Evolutionary conservation across 129 eudicot genomes (phyloP), one percentile per base, ranked within the genome.

Genomic region (Centaurea solstitialis): DNA sequence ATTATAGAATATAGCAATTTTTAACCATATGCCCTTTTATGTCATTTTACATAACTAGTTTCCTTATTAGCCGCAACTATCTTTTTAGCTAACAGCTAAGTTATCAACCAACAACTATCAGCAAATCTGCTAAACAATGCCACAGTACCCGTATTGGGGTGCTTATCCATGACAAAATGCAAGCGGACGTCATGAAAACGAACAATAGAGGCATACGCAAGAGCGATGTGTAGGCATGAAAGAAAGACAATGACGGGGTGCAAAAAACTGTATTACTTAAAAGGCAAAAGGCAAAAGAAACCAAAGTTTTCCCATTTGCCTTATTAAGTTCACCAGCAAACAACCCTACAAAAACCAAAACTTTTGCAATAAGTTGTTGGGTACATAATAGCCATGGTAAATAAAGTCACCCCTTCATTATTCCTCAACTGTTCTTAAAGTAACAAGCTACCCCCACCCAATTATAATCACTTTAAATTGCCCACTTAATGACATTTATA

Each of bases 401-500:
- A 83, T 18, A 83, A 83, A 83, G 86, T 76, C 86, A 77, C 23
- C 82, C 41, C 82, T 71, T 83, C 79, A 83, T 83, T 71, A 83
- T 83, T 71, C 82, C 69, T 83, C 82, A 70, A 77, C 86, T 83
- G 82, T 83, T 61, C 74, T 59, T 71, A 83, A 83, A 83, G 86
- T 77, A 70, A 77, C 40, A 76, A 82, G 78, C 73, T 78, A 83
- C 73, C 86, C 65, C 78, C 69, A 70, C 68, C 74, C 81, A 76
- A 76, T 70, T 40, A 64, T 83, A 77, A 77, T 77, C 86, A 83
- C 82, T 83, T 83, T 82, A 38, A 75, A 66, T 67, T 69, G 21
- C 53, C 71, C 57, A 82, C 82, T 76, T 76, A 76, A 82, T 82
- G 74, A 82, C 72, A 7, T 53, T 39, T 43, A 75, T 40, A 40